Evolutionary conservation across 2,329 filamentous ascomycete species (phyloP).

Genomic region (Talaromyces sp.): DNA sequence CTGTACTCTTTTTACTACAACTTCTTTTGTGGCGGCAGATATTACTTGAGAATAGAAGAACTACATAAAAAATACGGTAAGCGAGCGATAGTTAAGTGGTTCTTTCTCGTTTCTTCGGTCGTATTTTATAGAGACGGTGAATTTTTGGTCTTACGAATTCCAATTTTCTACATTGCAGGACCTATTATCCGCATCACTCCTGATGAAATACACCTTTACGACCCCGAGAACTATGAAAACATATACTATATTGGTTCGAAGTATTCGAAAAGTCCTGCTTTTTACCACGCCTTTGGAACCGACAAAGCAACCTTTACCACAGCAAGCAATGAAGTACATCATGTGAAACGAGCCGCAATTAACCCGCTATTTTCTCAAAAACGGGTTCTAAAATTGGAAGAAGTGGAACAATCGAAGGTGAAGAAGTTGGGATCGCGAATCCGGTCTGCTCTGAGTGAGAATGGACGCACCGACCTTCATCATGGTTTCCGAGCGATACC

Average conservation of each 20-base stretch:
- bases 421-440: slow-evolving; percentile 19
- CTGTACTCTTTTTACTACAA: slow-evolving; percentile 23
- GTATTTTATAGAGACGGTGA: not conserved
- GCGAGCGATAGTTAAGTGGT: not conserved
- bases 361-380: slow-evolving; percentile 26
- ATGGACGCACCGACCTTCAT: slow-evolving; percentile 16
- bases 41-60: slow-evolving; percentile 20
- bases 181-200: slow-evolving; percentile 24
- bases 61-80: slow-evolving; percentile 23
- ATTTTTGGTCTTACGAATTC: not conserved
- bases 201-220: slow-evolving; percentile 23
- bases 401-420: slow-evolving; percentile 18
- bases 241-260: slow-evolving; percentile 19
- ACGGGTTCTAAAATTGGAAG: slow-evolving; percentile 19
- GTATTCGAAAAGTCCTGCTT: slow-evolving; percentile 20
- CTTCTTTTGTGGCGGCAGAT: slow-evolving; percentile 14
- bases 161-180: slow-evolving; percentile 12
- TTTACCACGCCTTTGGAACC: slow-evolving; percentile 21
- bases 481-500: slow-evolving; percentile 21
- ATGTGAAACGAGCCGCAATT: slow-evolving; percentile 22
- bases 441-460: slow-evolving; percentile 12
- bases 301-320: slow-evolving; percentile 25
- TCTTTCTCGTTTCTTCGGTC: not conserved
- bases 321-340: slow-evolving; percentile 20
- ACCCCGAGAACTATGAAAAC: slow-evolving; percentile 13